Evolutionary conservation across 352 stramenopile genomes (phyloP), one percentile per base, ranked within the genome.

Genomic region (Phytopythium ostracodes): DNA sequence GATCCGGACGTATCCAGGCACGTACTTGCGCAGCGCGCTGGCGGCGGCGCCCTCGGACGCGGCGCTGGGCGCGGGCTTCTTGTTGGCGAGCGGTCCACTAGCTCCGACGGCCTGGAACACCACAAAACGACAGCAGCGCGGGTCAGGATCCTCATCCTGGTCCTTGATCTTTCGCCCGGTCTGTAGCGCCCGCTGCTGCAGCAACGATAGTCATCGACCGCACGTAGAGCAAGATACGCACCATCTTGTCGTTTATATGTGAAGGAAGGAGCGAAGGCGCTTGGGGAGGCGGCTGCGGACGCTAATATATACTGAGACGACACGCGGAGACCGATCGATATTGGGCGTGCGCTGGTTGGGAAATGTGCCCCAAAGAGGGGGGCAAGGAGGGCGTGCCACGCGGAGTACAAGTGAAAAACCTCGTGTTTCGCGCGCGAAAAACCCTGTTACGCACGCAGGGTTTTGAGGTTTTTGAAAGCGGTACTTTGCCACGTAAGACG

Each of bases 61-160:
- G 8, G 81, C 79, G 27, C 70, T 90, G 22, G 83, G 83, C 18
- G 83, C 83, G 18, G 83, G 79, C 58, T 92, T 92, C 70, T 89
- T 89, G 61, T 70, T 72, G 31, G 72, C 4, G 49, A 84, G 64
- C 36, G 72, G 55, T 68, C 76, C 65, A 55, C 60, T 81, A 25
- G 75, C 36, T 69, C 75, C 72, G 42, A 60, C 62, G 56, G 77
- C 68, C 76, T 86, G 58, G 4, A n/a, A n/a, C n/a, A n/a, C n/a
- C n/a, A n/a, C n/a, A n/a, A n/a, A n/a, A n/a, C n/a, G n/a, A n/a
- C n/a, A n/a, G n/a, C n/a, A n/a, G n/a, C n/a, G n/a, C n/a, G n/a
- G n/a, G n/a, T n/a, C n/a, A n/a, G n/a, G n/a, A n/a, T n/a, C n/a
- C n/a, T n/a, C n/a, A n/a, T n/a, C n/a, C n/a, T n/a, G n/a, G n/a